Conservation (phyloP, 352 stramenopile genomes). For the Phytophthora quininea region DNA sequence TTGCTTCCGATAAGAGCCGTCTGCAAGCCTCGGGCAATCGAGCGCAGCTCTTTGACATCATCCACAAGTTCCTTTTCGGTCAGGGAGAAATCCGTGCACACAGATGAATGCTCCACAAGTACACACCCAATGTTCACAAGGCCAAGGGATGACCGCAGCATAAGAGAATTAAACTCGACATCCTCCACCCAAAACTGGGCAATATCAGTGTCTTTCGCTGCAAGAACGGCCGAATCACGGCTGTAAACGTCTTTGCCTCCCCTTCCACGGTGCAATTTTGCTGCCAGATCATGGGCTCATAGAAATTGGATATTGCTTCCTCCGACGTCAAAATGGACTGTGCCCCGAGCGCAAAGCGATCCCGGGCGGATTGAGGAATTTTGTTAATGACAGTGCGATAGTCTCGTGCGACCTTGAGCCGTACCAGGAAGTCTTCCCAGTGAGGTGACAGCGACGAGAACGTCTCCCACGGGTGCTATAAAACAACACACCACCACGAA, state of each 20-base stretch:
- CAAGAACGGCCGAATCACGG: conserved; percentile 10
- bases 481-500: background rate
- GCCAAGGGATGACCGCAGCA: conserved; percentile 63
- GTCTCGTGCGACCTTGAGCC: conserved; percentile 52
- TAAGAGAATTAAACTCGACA: conserved; percentile 83
- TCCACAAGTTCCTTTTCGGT: conserved; percentile 47
- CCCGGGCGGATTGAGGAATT: conserved; percentile 55
- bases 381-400: conserved; percentile 49
- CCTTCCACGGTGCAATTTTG: conserved; percentile 7
- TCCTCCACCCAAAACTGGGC: conserved; percentile 63
- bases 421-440: conserved; percentile 55
- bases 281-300: conserved; percentile 82
- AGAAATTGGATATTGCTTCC: conserved; percentile 59
- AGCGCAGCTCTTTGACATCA: conserved; percentile 43
- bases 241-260: conserved; percentile 9
- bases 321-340: conserved; percentile 35
- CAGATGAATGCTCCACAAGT: conserved; percentile 62
- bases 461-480: conserved; percentile 87
- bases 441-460: conserved; percentile 76
- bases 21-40: conserved; percentile 38
- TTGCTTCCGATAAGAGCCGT: conserved; percentile 52
- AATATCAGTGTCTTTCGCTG: conserved; percentile 7
- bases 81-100: conserved; percentile 56
- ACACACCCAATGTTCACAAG: conserved; percentile 73
- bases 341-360: conserved; percentile 56